Conservation (phyloP, 768 basidiomycete genomes). For the Leccinum uliginosum region DNA sequence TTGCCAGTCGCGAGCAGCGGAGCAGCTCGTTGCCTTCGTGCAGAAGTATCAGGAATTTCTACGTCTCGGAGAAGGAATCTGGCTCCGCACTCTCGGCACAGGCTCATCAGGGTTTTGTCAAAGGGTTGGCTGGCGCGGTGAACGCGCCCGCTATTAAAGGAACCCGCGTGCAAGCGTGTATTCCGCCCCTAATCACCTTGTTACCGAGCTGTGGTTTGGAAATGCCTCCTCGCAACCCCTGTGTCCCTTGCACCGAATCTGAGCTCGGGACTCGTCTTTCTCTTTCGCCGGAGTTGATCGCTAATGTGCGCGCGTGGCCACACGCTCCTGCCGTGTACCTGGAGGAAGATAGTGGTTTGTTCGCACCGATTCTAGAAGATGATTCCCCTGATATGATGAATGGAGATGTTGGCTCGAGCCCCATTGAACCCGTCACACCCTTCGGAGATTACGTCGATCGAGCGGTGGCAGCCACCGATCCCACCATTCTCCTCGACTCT, state of each 20-base stretch:
- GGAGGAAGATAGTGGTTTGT: constrained; percentile 35
- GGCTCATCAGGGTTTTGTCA: constrained; percentile 55
- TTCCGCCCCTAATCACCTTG: constrained; percentile 61
- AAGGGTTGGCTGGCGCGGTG: constrained; percentile 72
- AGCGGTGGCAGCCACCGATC: constrained; percentile 47
- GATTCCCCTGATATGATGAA: constrained; percentile 53
- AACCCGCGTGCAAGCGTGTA: constrained; percentile 76
- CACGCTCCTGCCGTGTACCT: constrained; percentile 15
- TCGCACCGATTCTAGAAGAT: constrained; percentile 63
- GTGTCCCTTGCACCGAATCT: constrained; percentile 20
- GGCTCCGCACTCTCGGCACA: constrained; percentile 3
- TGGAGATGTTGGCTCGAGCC: constrained; percentile 59
- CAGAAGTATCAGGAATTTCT: constrained; percentile 64
- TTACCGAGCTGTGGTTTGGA: constrained; percentile 6
- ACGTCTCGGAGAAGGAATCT: constrained; percentile 58
- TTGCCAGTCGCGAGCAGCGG: constrained; percentile 70
- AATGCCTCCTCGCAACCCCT: constrained; percentile 14
- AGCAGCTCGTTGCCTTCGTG: constrained; percentile 66
- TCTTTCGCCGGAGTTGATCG: constrained; percentile 11
- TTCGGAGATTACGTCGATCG: constrained; percentile 75
- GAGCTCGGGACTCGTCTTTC: constrained; percentile 1
- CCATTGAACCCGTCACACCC: constrained; percentile 70
- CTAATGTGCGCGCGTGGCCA: constrained; percentile 15
- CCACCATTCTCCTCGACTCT: constrained; percentile 22
- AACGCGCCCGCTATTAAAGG: constrained; percentile 85